phyloP scores from a whole-genome alignment of 2,329 filamentous ascomycete genomes.

The Exophiala xenobiotica region DNA sequence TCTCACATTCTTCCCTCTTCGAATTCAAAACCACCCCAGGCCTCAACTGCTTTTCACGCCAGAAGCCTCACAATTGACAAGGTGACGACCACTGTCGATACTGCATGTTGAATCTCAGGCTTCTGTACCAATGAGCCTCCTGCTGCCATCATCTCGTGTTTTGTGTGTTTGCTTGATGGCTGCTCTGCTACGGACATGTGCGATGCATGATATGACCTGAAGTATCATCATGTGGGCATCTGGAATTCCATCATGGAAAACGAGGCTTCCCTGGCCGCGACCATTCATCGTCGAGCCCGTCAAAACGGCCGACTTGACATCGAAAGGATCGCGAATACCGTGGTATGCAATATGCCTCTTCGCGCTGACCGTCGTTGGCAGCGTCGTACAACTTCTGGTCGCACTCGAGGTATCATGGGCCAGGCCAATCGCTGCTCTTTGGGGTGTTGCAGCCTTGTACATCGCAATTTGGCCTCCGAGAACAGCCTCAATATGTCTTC shows the following conservation, averaged over 20 bases:
- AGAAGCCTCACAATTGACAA: too few relatives aligned
- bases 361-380: conserved; percentile 16
- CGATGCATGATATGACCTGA: too few relatives aligned
- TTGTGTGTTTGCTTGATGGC: too few relatives aligned
- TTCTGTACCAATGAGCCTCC: too few relatives aligned
- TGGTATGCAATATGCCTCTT: conserved; percentile 15
- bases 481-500: conserved; percentile 17
- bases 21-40: too few relatives aligned
- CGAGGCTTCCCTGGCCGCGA: conserved; percentile 13
- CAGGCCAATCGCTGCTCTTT: conserved; percentile 8
- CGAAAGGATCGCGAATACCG: conserved; percentile 5
- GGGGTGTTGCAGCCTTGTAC: conserved; percentile 13
- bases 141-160: too few relatives aligned
- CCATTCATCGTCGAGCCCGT: conserved; percentile 27
- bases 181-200: background rate
- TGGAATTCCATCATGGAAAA: background rate
- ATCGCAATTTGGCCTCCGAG: conserved; percentile 16
- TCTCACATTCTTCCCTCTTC: too few relatives aligned
- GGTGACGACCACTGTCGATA: too few relatives aligned
- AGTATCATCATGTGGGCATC: background rate
- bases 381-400: conserved; percentile 18
- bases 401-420: conserved; percentile 12
- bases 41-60: too few relatives aligned
- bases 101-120: too few relatives aligned
- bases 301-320: background rate